Conservation (phyloP, 805 yeast species). For the Tetrapisispora fleetii region DNA sequence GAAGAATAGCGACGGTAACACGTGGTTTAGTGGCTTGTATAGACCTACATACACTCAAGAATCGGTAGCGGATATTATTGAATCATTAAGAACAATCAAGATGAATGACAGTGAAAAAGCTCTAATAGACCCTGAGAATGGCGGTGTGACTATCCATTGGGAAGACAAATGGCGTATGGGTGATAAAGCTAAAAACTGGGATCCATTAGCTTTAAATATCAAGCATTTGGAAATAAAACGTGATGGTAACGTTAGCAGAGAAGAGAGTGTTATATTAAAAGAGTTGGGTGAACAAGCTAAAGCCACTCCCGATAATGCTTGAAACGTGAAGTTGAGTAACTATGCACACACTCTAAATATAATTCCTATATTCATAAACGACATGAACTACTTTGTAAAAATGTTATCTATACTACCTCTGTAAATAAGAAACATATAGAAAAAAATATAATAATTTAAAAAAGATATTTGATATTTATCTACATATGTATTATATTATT, state of each 20-base stretch:
- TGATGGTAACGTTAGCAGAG: slow-evolving; percentile 45
- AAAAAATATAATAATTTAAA: no score
- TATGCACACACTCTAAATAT: neutral
- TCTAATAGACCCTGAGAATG: slow-evolving; percentile 14
- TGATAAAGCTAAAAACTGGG: slow-evolving; percentile 59
- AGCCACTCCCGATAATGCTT: slow-evolving; percentile 2
- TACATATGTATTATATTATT: neutral
- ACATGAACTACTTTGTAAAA: neutral
- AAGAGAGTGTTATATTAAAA: slow-evolving; percentile 56
- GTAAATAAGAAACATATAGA: neutral
- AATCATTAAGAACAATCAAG: slow-evolving; percentile 29
- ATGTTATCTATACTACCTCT: neutral
- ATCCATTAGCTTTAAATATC: slow-evolving; percentile 35
- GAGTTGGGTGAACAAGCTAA: slow-evolving; percentile 35
- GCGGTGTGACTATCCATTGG: slow-evolving; percentile 54
- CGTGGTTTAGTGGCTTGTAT: slow-evolving; percentile 80
- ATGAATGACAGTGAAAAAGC: slow-evolving; percentile 16
- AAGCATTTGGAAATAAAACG: slow-evolving; percentile 52
- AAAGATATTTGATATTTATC: neutral
- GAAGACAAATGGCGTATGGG: slow-evolving; percentile 85
- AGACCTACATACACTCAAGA: slow-evolving; percentile 88
- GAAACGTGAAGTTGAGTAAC: no score
- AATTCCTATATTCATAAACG: neutral
- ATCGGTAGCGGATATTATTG: slow-evolving; percentile 70
- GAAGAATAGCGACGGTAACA: slow-evolving; percentile 65